Conservation (phyloP, 352 stramenopile genomes). For the Pythium pectinolyticum region DNA sequence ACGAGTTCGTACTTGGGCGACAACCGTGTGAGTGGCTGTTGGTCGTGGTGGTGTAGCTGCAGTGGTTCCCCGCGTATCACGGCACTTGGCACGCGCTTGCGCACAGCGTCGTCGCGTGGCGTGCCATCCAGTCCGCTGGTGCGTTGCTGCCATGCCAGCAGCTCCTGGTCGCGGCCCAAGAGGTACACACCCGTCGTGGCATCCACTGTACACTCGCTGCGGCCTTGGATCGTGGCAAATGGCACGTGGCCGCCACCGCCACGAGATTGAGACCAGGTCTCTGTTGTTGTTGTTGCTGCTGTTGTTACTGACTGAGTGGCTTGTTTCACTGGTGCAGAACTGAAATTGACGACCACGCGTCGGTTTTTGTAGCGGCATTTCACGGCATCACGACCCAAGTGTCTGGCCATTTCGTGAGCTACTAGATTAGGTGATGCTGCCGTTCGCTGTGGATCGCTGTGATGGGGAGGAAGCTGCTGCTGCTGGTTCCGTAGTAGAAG, state of each 20-base stretch:
- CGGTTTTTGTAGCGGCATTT: slow-evolving; percentile 8
- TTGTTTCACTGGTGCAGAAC: background rate
- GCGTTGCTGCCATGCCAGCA: no score
- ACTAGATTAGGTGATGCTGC: slow-evolving; percentile 3
- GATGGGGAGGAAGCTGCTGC: background rate
- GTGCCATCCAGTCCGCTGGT: background rate
- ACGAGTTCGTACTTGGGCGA: slow-evolving; percentile 15
- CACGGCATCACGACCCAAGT: slow-evolving; percentile 14
- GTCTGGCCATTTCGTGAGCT: slow-evolving; percentile 14
- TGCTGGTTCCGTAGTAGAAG: slow-evolving; percentile 1
- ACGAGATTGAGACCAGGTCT: no score
- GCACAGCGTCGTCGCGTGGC: background rate
- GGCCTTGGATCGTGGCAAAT: slow-evolving; percentile 15
- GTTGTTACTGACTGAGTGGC: background rate
- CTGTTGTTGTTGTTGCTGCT: background rate
- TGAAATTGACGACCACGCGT: background rate
- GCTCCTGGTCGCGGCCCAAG: slow-evolving; percentile 1
- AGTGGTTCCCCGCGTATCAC: background rate
- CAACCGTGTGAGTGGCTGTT: background rate
- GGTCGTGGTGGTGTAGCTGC: background rate
- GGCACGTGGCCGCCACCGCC: background rate
- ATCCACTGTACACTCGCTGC: slow-evolving; percentile 1
- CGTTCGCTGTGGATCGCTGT: background rate
- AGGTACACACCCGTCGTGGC: slow-evolving; percentile 10
- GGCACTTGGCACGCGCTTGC: background rate